Base-by-base conservation (phyloP, 441 rosid species). In the Pelargonium hybrid region DNA sequence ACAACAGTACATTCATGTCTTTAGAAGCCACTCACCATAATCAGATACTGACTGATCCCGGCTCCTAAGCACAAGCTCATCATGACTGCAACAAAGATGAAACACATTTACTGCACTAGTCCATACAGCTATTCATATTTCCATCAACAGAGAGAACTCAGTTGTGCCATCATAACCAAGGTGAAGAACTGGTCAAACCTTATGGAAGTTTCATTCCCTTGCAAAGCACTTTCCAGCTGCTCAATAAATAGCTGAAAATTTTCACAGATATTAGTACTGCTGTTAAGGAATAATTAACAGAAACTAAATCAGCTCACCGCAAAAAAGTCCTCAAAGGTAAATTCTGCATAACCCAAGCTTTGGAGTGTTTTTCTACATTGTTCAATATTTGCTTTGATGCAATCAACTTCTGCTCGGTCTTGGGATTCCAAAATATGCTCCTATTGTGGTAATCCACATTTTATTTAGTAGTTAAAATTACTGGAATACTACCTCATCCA, bases 301-400 rank as follows among this genome's bases (percentile, higher is more conserved):
- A 39, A 39, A 39, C 45, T 9, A 4, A 31, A 48, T 56, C 17
- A 50, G 37, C 23, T 84, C 87, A 92, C 98, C 87, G 90, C 73
- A 75, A 94, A 94, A 81, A 90, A 92, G 79, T 94, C 98, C 82
- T 94, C 97, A 74, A 92, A 94, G 3, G 98, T 92, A 67, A 94
- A 90, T 62, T 94, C 96, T 34, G 87, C 83, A 79, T 90, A 88
- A 43, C 98, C 98, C 83, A 94, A 86, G 76, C 82, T 78, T 80
- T 87, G 96, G 77, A 94, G 97, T 43, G 78, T 71, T 75, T 59
- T 71, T 71, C 75, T 71, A 71, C 75, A 71, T 43, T 75, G 57
- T 71, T 75, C 78, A 71, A 75, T 67, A 21, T 62, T 75, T 59
- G 68, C 68, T 64, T 71, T 75, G 14, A 71, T 71, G 9, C 72